A percentile compares a stretch with the other conserved stretches of the same genome.
These are phyloP conservation scores for Mycena belliarum DNA, from an alignment of 768 basidiomycete genomes.

Conservation along the genomic window DNA sequence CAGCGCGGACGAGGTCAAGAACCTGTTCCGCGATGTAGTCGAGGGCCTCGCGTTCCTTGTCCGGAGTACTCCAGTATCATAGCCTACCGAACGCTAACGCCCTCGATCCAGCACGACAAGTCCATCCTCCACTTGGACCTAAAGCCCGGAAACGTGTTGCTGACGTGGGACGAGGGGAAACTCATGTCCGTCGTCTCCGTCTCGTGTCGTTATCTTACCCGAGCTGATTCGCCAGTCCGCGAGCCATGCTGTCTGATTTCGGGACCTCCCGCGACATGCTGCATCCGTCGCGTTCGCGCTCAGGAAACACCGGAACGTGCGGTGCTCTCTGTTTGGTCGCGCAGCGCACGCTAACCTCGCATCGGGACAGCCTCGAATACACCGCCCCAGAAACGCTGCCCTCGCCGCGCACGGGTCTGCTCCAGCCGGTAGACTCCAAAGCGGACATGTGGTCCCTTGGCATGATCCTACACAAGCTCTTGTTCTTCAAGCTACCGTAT, in stretches of 20 bases:
- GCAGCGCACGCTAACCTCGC: neutral
- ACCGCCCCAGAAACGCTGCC: slow-evolving; percentile 87
- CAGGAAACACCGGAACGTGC: slow-evolving; percentile 94
- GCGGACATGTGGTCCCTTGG: slow-evolving; percentile 97
- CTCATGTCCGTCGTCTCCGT: slow-evolving; percentile 61
- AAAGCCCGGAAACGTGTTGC: slow-evolving; percentile 90
- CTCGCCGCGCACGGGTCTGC: slow-evolving; percentile 60
- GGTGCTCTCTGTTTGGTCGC: slow-evolving; percentile 24
- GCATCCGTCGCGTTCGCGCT: slow-evolving; percentile 62
- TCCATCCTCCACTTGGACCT: slow-evolving; percentile 91
- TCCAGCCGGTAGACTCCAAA: slow-evolving; percentile 79
- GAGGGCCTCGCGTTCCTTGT: slow-evolving; percentile 89
- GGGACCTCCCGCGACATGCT: slow-evolving; percentile 94
- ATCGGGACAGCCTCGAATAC: slow-evolving; percentile 68
- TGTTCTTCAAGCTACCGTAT: slow-evolving; percentile 91
- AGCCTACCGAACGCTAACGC: neutral
- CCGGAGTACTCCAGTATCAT: slow-evolving; percentile 23
- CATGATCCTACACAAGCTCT: slow-evolving; percentile 91
- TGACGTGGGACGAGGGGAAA: slow-evolving; percentile 88
- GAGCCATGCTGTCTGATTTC: slow-evolving; percentile 95
- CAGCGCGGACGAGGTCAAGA: slow-evolving; percentile 80
- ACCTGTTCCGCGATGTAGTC: slow-evolving; percentile 81
- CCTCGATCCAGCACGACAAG: slow-evolving; percentile 60
- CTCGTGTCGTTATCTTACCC: neutral
- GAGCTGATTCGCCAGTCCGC: slow-evolving; percentile 55